Evolutionary conservation across 2,329 filamentous ascomycete species (phyloP), one percentile per base, ranked within the genome.

Genomic region (Trichoderma breve): DNA sequence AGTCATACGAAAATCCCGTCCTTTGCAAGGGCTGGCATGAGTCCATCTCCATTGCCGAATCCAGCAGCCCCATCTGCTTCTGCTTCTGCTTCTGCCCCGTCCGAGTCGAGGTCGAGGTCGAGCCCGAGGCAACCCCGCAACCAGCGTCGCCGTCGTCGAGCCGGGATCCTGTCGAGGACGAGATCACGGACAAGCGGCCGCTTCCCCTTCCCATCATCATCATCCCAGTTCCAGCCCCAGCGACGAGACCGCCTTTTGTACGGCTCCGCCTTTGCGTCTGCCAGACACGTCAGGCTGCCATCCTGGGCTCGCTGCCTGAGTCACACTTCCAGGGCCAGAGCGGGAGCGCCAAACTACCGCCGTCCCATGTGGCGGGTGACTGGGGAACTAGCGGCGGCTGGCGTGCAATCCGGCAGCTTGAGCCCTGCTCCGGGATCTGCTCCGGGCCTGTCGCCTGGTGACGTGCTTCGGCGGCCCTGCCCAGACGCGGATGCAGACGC

Each of bases 241-340:
- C 43, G n/a, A 12, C n/a, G 43, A 66, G 21, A 66, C 43, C 47
- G n/a, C 28, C 28, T 36, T 28, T 55, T 36, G 43, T 21, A 21
- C 39, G 15, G n/a, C 39, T 60, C 24, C 24, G 36, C 47, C 47
- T 12, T 69, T 70, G 66, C 66, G 66, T 70, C 57, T 62, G 39
- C 55, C 9, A 11, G 28, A 71, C 62, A 71, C 69, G 69, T 71
- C 69, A 71, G 69, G 60, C 26, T 65, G 24, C 60, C 61, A 58
- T 65, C 62, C 53, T 34, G 47, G 47, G 39, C 36, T 51, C 24
- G 66, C 34, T 62, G 66, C 57, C 57, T 70, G 66, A 70, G 66
- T 70, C 66, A 70, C 66, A 62, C 51, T 21, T 14, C 24, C 24
- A 34, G 66, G 61, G 47, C 66, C 66, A 55, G 55, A 28, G 28